Conservation (phyloP, 129 eudicot genomes). For the Ambrosia trifida region DNA sequence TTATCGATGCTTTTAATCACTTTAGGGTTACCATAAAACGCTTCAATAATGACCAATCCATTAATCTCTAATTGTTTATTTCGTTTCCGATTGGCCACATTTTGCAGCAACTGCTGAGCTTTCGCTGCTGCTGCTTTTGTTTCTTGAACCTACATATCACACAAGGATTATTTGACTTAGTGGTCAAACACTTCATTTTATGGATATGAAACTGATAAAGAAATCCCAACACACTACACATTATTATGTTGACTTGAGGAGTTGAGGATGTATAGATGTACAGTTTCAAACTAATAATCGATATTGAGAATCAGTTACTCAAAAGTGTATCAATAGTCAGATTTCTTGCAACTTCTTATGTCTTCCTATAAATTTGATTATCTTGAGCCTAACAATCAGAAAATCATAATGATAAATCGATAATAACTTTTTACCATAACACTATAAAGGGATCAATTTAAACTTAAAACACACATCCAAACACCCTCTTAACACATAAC, state of each 20-base stretch:
- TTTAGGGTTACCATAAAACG: constrained; percentile 70
- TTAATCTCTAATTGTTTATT: constrained; percentile 60
- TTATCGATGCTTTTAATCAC: constrained; percentile 42
- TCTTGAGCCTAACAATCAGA: not conserved
- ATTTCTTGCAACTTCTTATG: not conserved
- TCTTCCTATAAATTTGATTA: not conserved
- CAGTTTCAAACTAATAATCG: too few species aligned
- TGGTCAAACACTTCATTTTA: constrained; percentile 18
- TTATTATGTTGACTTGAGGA: too few species aligned
- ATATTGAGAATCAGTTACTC: too few species aligned
- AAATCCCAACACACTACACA: not conserved
- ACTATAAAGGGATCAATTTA: not conserved
- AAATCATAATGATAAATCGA: not conserved
- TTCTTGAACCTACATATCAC: constrained; percentile 59
- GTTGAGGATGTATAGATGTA: too few species aligned
- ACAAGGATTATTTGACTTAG: constrained; percentile 2
- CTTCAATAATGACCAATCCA: constrained; percentile 75
- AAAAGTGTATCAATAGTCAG: too few species aligned
- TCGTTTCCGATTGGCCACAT: constrained; percentile 80
- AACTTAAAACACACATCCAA: not conserved
- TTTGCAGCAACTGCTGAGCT: constrained; percentile 81
- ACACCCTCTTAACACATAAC: not conserved
- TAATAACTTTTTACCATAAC: not conserved
- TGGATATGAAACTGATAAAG: not conserved
- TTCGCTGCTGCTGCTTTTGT: constrained; percentile 82